phyloP scores from a whole-genome alignment of 352 stramenopile genomes.

The Phytophthora brassicae region DNA sequence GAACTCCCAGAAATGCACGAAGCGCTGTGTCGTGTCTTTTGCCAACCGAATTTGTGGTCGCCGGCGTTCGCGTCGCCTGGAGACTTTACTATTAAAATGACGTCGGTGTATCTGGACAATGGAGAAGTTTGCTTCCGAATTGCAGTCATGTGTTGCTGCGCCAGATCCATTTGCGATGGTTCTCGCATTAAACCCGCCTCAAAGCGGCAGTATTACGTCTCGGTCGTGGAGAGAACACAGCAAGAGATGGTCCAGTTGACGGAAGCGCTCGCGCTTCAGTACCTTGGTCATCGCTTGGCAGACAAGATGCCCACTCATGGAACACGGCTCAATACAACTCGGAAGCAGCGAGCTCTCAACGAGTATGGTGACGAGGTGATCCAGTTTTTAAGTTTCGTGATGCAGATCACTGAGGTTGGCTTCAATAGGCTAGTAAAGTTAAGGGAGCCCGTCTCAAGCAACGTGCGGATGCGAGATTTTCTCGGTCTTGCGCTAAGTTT shows the following conservation, averaged over 20 bases:
- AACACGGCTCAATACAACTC: slow-evolving; percentile 27
- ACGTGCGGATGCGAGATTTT: slow-evolving; percentile 73
- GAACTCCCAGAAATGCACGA: slow-evolving; percentile 68
- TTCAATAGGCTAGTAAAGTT: slow-evolving; percentile 66
- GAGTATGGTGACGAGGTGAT: slow-evolving; percentile 56
- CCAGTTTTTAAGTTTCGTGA: slow-evolving; percentile 59
- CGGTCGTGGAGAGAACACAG: slow-evolving; percentile 56
- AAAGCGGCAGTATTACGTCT: slow-evolving; percentile 73
- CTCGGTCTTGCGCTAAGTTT: slow-evolving; percentile 56
- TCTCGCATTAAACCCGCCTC: slow-evolving; percentile 33
- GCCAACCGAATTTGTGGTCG: slow-evolving; percentile 65
- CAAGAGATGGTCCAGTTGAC: slow-evolving; percentile 52
- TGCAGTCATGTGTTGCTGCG: slow-evolving; percentile 61
- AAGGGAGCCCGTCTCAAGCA: slow-evolving; percentile 58
- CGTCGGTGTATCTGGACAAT: slow-evolving; percentile 38
- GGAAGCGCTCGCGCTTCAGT: slow-evolving; percentile 62
- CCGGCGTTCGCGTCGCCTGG: slow-evolving; percentile 68
- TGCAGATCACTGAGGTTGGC: slow-evolving; percentile 67
- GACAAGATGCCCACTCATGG: slow-evolving; percentile 49
- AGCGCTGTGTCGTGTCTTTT: slow-evolving; percentile 69
- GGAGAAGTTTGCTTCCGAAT: slow-evolving; percentile 52
- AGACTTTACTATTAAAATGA: slow-evolving; percentile 79
- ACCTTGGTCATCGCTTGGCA: slow-evolving; percentile 61
- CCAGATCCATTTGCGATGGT: slow-evolving; percentile 52
- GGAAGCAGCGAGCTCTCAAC: slow-evolving; percentile 48